A percentile compares a stretch with the other conserved stretches of the same genome.
Conservation (phyloP, 352 stramenopile genomes). For the Pythium periplocum region DNA sequence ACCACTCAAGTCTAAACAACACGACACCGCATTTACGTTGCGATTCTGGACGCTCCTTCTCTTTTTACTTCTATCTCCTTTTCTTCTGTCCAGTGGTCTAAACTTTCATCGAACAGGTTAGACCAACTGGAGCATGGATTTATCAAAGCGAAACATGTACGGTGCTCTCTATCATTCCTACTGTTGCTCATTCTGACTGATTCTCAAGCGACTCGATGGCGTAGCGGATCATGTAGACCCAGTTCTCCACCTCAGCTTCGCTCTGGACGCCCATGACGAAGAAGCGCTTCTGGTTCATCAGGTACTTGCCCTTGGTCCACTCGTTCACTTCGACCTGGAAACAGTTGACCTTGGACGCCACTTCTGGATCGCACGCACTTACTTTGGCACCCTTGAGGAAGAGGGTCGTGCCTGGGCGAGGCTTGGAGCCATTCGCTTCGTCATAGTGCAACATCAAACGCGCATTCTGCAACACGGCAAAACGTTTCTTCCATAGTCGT, state of each 20-base stretch:
- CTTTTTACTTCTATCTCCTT: too few species aligned
- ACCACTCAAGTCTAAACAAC: too few species aligned
- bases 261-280: conserved; percentile 74
- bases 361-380: conserved; percentile 59
- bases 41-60: too few species aligned
- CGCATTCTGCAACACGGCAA: conserved; percentile 63
- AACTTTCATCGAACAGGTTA: too few species aligned
- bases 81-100: too few species aligned
- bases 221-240: conserved; percentile 84
- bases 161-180: too few species aligned
- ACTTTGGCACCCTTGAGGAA: conserved; percentile 75
- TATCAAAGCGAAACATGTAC: too few species aligned
- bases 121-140: too few species aligned
- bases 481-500: conserved; percentile 81
- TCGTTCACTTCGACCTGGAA: conserved; percentile 82
- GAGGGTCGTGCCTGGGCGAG: conserved; percentile 50
- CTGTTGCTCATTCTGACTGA: conserved; percentile 12
- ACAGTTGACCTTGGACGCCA: conserved; percentile 71
- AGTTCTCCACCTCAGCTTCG: conserved; percentile 73
- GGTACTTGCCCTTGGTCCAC: conserved; percentile 73
- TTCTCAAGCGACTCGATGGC: conserved; percentile 83
- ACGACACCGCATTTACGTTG: too few species aligned
- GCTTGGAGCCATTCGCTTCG: conserved; percentile 31
- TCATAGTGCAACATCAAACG: conserved; percentile 70
- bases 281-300: conserved; percentile 51